Evolutionary conservation across 495 filamentous ascomycete genomes (phyloP).

Genomic region (Trichocladium uniseriatum): DNA sequence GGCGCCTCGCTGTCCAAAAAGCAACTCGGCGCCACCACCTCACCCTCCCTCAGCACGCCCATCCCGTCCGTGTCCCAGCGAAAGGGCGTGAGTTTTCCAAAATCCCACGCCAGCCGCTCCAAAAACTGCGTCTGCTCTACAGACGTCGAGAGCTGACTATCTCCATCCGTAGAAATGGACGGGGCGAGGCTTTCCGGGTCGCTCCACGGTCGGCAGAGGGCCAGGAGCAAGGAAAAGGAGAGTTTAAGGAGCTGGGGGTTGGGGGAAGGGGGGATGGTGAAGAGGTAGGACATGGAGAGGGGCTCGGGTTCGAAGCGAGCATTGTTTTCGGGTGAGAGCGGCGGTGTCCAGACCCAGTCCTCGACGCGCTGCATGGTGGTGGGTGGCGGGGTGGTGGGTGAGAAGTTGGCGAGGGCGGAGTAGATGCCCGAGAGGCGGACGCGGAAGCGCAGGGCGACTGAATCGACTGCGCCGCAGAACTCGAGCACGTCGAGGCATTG

Average conservation of each 20-base stretch:
- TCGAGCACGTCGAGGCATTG: constrained; percentile 20
- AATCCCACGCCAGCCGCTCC: constrained; percentile 5
- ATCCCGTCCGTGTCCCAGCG: constrained; percentile 11
- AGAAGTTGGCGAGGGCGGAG: background rate
- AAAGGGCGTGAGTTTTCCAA: constrained; percentile 7
- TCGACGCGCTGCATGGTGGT: constrained; percentile 4
- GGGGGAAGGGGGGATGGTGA: constrained; percentile 9
- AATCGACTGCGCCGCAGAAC: constrained; percentile 17
- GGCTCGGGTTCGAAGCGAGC: background rate
- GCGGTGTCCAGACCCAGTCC: constrained; percentile 20
- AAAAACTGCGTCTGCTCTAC: background rate
- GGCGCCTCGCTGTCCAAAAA: constrained; percentile 23
- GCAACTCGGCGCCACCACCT: background rate
- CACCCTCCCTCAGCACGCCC: constrained; percentile 1
- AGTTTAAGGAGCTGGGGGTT: constrained; percentile 2
- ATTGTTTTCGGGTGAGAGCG: too few relatives aligned
- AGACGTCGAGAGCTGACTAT: too few relatives aligned
- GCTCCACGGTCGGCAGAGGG: constrained; percentile 20
- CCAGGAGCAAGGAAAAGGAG: constrained; percentile 10
- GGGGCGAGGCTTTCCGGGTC: background rate
- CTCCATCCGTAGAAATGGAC: too few relatives aligned
- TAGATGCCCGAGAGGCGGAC: constrained; percentile 17
- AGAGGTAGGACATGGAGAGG: constrained; percentile 9
- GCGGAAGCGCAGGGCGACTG: constrained; percentile 18
- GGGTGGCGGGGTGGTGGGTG: too few relatives aligned